A percentile compares a stretch with the other conserved stretches of the same genome.
These are phyloP conservation scores for Sclerotinia subarctica DNA, from an alignment of 2,329 filamentous ascomycete genomes.

Conservation along the genomic window DNA sequence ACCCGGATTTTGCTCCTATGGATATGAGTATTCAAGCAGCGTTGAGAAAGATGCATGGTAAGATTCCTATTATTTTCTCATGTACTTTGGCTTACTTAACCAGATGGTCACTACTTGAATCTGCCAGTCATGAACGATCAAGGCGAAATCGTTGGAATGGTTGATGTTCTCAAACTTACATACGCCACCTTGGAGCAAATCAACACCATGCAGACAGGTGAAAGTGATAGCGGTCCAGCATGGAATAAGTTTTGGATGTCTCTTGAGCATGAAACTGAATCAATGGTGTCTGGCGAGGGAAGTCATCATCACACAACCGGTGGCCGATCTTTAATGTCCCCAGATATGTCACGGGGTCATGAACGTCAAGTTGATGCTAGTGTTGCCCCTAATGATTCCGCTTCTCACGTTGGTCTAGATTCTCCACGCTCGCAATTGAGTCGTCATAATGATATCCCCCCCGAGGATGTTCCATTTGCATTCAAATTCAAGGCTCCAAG, in stretches of 20 bases:
- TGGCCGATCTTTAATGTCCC: conserved; percentile 76
- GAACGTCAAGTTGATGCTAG: conserved; percentile 71
- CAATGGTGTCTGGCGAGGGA: conserved; percentile 88
- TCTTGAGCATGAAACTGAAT: conserved; percentile 84
- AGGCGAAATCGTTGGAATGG: conserved; percentile 98
- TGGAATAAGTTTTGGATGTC: conserved; percentile 99
- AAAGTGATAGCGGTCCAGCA: conserved; percentile 81
- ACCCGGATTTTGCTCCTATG: conserved; percentile 96
- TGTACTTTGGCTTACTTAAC: conserved; percentile 26
- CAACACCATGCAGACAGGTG: conserved; percentile 86
- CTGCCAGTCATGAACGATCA: conserved; percentile 96
- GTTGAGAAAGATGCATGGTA: conserved; percentile 97
- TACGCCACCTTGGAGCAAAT: conserved; percentile 98
- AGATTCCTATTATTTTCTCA: conserved; percentile 39
- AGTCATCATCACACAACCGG: conserved; percentile 67
- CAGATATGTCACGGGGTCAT: conserved; percentile 62
- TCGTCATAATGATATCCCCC: conserved; percentile 52
- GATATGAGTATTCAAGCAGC: conserved; percentile 99
- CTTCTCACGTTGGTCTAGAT: conserved; percentile 83
- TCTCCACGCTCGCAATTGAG: conserved; percentile 65
- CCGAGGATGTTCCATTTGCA: conserved; percentile 77
- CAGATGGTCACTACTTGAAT: conserved; percentile 97
- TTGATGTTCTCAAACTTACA: conserved; percentile 95
- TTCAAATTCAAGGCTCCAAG: conserved; percentile 99
- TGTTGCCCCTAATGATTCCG: conserved; percentile 88